Evolutionary conservation across 441 rosid genomes (phyloP).

Genomic region (Flueggea neowawraea): DNA sequence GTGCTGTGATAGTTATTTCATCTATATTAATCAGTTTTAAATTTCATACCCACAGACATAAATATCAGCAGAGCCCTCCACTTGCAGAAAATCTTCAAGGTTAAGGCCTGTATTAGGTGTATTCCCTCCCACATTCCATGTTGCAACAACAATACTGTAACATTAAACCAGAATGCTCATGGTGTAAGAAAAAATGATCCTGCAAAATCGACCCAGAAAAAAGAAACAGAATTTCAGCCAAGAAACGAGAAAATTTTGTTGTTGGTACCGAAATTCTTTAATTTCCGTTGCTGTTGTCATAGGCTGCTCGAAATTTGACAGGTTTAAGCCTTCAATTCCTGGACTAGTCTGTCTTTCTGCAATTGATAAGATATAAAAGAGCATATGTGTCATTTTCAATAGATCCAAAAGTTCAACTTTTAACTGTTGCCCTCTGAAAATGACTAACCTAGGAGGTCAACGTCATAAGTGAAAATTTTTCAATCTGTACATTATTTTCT

Average conservation of each 20-base stretch:
- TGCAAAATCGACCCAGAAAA: background rate
- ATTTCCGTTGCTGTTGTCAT: conserved; percentile 53
- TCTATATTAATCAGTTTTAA: background rate
- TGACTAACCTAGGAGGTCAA: no score
- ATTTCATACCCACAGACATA: conserved; percentile 84
- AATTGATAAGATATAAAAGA: conserved; percentile 9
- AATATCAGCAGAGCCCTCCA: conserved; percentile 76
- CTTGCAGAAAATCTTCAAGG: conserved; percentile 81
- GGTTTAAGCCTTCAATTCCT: conserved; percentile 66
- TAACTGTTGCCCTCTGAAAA: no score
- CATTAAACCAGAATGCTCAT: conserved; percentile 10
- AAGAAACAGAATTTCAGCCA: no score
- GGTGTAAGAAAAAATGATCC: conserved; percentile 12
- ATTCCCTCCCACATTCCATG: conserved; percentile 98
- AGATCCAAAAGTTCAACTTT: no score
- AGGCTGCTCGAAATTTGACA: conserved; percentile 52
- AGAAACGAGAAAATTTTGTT: background rate
- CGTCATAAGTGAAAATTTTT: no score
- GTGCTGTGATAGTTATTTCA: no score
- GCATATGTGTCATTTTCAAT: background rate
- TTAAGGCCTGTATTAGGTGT: conserved; percentile 61
- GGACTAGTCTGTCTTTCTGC: conserved; percentile 60
- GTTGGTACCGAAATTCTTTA: conserved; percentile 56
- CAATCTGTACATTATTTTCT: no score
- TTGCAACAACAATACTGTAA: conserved; percentile 72